phyloP scores from a whole-genome alignment of 2,329 filamentous ascomycete species.

The Pyricularia grisea region DNA sequence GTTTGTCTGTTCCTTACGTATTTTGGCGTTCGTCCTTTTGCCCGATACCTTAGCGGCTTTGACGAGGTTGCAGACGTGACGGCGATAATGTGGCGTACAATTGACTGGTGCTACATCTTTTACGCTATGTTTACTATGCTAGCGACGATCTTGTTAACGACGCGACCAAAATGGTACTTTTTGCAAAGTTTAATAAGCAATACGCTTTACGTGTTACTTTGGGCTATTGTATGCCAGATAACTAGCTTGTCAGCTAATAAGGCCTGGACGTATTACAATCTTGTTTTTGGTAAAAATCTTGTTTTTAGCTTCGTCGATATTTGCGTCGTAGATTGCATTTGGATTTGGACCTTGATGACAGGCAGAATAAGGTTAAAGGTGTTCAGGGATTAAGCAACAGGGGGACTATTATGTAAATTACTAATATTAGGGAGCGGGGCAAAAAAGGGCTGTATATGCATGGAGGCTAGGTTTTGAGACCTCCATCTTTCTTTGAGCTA shows the following conservation, averaged over 20 bases:
- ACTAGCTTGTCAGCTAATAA: slow-evolving; percentile 35
- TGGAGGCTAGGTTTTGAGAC: too few relatives aligned
- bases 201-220: slow-evolving; percentile 58
- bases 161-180: slow-evolving; percentile 56
- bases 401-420: background rate
- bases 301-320: slow-evolving; percentile 57
- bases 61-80: slow-evolving; percentile 49
- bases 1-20: slow-evolving; percentile 53
- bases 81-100: slow-evolving; percentile 53
- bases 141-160: slow-evolving; percentile 54
- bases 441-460: too few relatives aligned
- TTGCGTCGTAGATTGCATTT: slow-evolving; percentile 36
- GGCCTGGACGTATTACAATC: slow-evolving; percentile 58
- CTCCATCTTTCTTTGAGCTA: too few relatives aligned
- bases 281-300: slow-evolving; percentile 59
- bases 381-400: slow-evolving; percentile 7
- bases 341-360: slow-evolving; percentile 38
- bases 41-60: slow-evolving; percentile 49
- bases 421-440: too few relatives aligned
- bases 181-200: slow-evolving; percentile 59
- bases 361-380: slow-evolving; percentile 31
- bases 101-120: slow-evolving; percentile 61
- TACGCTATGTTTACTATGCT: slow-evolving; percentile 58
- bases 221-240: slow-evolving; percentile 53
- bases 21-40: slow-evolving; percentile 50